A percentile compares a stretch with the other conserved stretches of the same genome.
These are phyloP conservation scores for Karstenula rhodostoma DNA, from an alignment of 2,329 filamentous ascomycete genomes.

Conservation along the genomic window DNA sequence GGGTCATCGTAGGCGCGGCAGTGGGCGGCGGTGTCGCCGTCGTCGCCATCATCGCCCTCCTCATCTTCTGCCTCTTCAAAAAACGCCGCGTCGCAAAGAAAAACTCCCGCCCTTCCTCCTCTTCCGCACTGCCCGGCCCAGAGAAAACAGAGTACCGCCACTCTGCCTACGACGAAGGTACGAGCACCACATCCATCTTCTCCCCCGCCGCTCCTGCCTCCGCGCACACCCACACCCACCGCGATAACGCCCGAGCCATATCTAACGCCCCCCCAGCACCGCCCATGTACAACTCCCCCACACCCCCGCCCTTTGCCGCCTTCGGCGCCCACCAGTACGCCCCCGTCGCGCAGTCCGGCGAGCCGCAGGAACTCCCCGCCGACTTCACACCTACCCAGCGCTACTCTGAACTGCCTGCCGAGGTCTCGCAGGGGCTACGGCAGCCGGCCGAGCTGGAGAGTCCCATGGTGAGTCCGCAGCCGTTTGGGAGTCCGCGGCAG, in stretches of 20 bases:
- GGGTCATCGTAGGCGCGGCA: slow-evolving; percentile 38
- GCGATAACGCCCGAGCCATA: background rate
- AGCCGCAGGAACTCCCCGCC: slow-evolving; percentile 34
- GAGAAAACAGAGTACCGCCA: slow-evolving; percentile 21
- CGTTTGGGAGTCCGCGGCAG: background rate
- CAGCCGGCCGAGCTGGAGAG: slow-evolving; percentile 29
- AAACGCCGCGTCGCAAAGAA: slow-evolving; percentile 27
- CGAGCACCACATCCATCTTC: background rate
- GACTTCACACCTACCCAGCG: slow-evolving; percentile 22
- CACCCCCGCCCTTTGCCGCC: slow-evolving; percentile 20
- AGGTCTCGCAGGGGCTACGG: background rate
- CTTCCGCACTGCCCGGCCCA: slow-evolving; percentile 21
- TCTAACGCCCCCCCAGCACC: slow-evolving; percentile 28
- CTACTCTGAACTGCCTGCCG: slow-evolving; percentile 33
- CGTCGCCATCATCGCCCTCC: slow-evolving; percentile 33
- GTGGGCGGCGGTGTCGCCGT: slow-evolving; percentile 37
- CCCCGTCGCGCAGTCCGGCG: slow-evolving; percentile 20
- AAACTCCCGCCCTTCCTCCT: slow-evolving; percentile 10
- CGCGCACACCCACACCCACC: background rate
- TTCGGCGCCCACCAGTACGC: slow-evolving; percentile 26
- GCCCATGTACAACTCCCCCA: slow-evolving; percentile 34
- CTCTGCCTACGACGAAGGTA: slow-evolving; percentile 22
- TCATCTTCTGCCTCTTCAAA: slow-evolving; percentile 35
- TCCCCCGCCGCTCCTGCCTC: no score
- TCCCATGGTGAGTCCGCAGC: slow-evolving; percentile 26